phyloP scores from a whole-genome alignment of 192 early-diverging fungal genomes.

The Umbelopsis sp. region DNA sequence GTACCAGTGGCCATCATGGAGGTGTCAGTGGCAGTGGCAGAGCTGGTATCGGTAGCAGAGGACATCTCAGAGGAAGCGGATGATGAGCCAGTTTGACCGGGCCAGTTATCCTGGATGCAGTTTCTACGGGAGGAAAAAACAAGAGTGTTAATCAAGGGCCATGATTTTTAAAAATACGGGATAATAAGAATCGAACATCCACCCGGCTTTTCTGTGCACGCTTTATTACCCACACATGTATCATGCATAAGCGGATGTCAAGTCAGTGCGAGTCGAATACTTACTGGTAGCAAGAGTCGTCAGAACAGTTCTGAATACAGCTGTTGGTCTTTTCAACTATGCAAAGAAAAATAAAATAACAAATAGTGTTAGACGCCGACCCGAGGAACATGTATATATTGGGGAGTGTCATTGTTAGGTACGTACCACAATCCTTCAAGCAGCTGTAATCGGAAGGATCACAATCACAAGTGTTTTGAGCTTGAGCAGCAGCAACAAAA shows the following conservation, averaged over 20 bases:
- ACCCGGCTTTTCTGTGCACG: no score
- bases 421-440: conserved; percentile 11
- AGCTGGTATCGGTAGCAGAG: background rate
- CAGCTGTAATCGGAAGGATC: conserved; percentile 13
- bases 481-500: conserved; percentile 1
- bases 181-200: background rate
- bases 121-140: background rate
- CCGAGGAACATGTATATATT: background rate
- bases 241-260: background rate
- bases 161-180: no score
- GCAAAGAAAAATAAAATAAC: background rate
- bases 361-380: background rate
- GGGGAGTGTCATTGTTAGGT: background rate
- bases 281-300: conserved; percentile 13
- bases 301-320: background rate
- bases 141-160: no score
- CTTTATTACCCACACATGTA: background rate
- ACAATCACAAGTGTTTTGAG: conserved; percentile 1
- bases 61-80: background rate
- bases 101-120: conserved; percentile 14
- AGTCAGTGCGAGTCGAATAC: background rate
- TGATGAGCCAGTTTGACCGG: background rate
- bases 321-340: conserved; percentile 5
- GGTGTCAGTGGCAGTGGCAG: background rate
- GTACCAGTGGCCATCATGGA: background rate